Evolutionary conservation across 2,329 filamentous ascomycete species (phyloP), one percentile per base, ranked within the genome.

Genomic region (Aaosphaeria arxii): DNA sequence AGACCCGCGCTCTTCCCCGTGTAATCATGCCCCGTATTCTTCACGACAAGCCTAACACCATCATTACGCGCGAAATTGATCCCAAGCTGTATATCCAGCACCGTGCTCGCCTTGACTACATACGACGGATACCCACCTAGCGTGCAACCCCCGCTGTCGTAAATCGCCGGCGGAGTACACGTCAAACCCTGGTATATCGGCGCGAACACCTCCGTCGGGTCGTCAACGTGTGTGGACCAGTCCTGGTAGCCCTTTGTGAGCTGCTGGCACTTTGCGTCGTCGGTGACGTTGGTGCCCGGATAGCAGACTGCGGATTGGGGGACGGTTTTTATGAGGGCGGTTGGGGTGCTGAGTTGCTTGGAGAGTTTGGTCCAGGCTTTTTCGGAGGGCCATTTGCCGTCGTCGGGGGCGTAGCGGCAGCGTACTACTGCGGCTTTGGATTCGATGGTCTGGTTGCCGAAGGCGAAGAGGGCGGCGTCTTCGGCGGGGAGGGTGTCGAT

Each of bases 1-100:
- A 46, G 47, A 7, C 61, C 63, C 1, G 52, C 43, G 6, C 59
- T 63, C 35, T 64, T 65, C 5, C 63, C 63, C 0, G 50, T 33
- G 47, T 57, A 66, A 42, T 65, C 63, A 24, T 69, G 65, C 1
- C 65, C 63, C 1, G 65, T 67, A 31, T 64, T 67, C 32, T 62
- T 62, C n/a, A 69, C 48, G 1, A 67, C 49, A 3, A 69, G 49
- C 1, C 64, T 57, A 1, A 69, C 28, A 11, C 61, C 53, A 38
- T 61, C 42, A 5, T 58, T 56, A 0, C 57, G 47, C 1, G 57
- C 64, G 47, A 69, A 69, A 40, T 65, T 65, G 43, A 66, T 56
- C 2, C 50, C 57, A 6, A 57, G 46, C 39, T 65, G 62, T 1
- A 66, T 60, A 32, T 66, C 55, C 1, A 58, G 42, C 4, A 64